phyloP scores from a whole-genome alignment of 495 filamentous ascomycete species.

The Aspergillus cristatus region DNA sequence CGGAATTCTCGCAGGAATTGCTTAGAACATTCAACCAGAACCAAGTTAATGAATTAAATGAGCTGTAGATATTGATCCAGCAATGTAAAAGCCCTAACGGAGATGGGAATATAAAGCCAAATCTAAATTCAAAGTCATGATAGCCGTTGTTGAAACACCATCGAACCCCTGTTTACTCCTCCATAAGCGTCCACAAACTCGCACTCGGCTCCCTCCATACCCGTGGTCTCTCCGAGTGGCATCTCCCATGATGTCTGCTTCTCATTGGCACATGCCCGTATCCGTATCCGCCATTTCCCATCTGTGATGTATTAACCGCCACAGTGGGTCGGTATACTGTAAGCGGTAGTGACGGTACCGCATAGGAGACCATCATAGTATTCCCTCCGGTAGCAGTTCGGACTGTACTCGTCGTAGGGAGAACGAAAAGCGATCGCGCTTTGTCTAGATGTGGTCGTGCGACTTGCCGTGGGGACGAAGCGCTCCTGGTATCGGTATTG shows the following conservation, averaged over 20 bases:
- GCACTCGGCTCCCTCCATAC: constrained; percentile 33
- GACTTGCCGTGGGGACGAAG: constrained; percentile 17
- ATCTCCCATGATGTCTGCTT: constrained; percentile 26
- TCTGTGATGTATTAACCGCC: neutral
- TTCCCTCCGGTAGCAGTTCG: constrained; percentile 8
- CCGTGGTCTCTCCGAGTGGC: constrained; percentile 36
- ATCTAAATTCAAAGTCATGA: too few relatives aligned
- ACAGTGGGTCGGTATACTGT: neutral
- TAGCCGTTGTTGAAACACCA: too few relatives aligned
- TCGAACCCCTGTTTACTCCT: too few relatives aligned
- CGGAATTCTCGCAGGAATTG: too few relatives aligned
- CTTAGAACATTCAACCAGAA: too few relatives aligned
- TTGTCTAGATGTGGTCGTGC: constrained; percentile 30
- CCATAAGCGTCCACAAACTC: constrained; percentile 30
- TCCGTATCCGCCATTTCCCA: constrained; percentile 1
- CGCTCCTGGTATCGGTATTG: neutral
- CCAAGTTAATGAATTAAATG: too few relatives aligned
- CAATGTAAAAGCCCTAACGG: too few relatives aligned
- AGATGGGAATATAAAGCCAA: too few relatives aligned
- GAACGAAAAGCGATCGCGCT: constrained; percentile 24
- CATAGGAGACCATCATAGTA: constrained; percentile 17
- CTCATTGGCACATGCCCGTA: constrained; percentile 9
- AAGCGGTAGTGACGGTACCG: constrained; percentile 10
- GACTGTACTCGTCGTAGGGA: constrained; percentile 18
- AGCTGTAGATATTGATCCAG: too few relatives aligned